Evolutionary conservation across 2,329 filamentous ascomycete species (phyloP).

Genomic region (Colletotrichum musicola): DNA sequence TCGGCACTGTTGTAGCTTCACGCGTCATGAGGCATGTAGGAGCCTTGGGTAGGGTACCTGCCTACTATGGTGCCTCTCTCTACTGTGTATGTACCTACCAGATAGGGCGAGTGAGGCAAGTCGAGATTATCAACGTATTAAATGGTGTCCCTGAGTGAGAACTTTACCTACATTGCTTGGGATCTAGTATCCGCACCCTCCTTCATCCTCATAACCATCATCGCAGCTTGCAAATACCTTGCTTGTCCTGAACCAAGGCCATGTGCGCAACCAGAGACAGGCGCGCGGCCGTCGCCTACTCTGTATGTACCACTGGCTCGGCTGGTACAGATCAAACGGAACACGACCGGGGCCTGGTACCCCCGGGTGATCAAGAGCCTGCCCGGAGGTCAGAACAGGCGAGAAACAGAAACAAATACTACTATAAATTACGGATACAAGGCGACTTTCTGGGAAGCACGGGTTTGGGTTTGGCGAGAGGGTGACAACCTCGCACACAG

Average conservation of each 20-base stretch:
- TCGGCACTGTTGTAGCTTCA: too few species aligned
- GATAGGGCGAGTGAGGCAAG: too few species aligned
- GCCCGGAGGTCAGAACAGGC: neutral
- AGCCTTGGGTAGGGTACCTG: too few species aligned
- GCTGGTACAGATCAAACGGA: conserved; percentile 17
- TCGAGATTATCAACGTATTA: too few species aligned
- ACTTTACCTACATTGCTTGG: too few species aligned
- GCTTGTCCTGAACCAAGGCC: neutral
- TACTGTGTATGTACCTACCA: too few species aligned
- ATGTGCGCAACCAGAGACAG: neutral
- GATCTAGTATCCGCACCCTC: too few species aligned
- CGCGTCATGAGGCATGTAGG: too few species aligned
- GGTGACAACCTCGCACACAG: conserved; percentile 22
- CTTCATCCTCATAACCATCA: too few species aligned
- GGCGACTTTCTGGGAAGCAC: conserved; percentile 3
- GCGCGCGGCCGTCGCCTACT: neutral
- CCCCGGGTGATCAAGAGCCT: neutral
- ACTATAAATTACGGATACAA: neutral
- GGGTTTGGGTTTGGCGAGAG: neutral
- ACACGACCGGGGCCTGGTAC: neutral
- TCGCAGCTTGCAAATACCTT: neutral
- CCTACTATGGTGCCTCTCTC: too few species aligned
- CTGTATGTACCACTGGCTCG: conserved; percentile 5
- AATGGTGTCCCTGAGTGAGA: too few species aligned
- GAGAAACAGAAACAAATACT: conserved; percentile 35